Base-by-base conservation (phyloP, 305 asterid genomes). In the Nicotiana rustica region DNA sequence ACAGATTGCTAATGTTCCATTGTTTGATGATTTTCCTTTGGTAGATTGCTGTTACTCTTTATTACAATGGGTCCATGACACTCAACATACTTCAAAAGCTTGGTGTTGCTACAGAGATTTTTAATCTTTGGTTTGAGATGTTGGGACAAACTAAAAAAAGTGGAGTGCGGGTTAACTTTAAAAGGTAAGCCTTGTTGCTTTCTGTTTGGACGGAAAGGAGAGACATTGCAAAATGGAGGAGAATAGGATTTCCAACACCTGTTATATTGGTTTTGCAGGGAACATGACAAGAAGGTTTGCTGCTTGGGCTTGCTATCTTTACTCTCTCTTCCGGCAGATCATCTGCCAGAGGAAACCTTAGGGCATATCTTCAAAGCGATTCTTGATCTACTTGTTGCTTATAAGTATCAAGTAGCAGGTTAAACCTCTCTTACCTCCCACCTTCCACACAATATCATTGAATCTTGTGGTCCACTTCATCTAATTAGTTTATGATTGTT, bases 401-500 rank as follows among this genome's bases (percentile, higher is more conserved):
- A 97, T 82, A 97, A 97, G 89, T 97, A 95, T 68, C 99, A 97
- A 92, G 83, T 97, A 81, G 99, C 97, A 92, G 99, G 99, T 94
- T 84, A 62, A 38, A 75, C 25, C 62, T 25, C 59, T 36, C 41
- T 84, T 18, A 62, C 62, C 55, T 33, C 57, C 47, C 14, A 10
- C 15, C 57, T 49, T 49, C 57, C 57, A 49, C 57, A 13, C 3
- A 49, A 49, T 13, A 49, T 49, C 57, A 12, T 49, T 49, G 57
- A 49, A 49, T 49, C 57, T 49, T 49, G 57, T 12, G 57, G 13
- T 12, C 57, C 15, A 49, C 57, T 2, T 49, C 52, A 65, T 19
- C 62, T 67, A 29, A 18, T 44, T 21, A 9, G 56, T 79, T 38
- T 47, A 21, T 69, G 13, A 2, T 21, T 31, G 68, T 71, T 35